Percentiles rank a stretch among this genome's conserved stretches.
phyloP scores from a whole-genome alignment of 768 basidiomycete genomes.

The Mycena amicta region DNA sequence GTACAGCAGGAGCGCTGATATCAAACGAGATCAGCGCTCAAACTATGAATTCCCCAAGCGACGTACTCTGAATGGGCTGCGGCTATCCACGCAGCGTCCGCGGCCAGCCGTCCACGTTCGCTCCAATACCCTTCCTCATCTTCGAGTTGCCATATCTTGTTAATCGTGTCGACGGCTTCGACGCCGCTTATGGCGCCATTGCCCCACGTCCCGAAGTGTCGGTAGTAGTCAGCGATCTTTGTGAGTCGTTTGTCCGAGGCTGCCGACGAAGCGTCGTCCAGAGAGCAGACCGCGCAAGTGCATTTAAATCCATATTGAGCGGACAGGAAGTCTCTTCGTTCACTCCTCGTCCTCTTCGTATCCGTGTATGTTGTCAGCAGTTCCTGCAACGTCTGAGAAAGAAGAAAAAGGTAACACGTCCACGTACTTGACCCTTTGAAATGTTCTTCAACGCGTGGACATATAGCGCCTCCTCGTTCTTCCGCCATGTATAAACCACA shows the following conservation, averaged over 20 bases:
- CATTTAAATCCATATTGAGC: slow-evolving; percentile 62
- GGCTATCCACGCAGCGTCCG: slow-evolving; percentile 61
- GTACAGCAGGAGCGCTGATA: slow-evolving; percentile 46
- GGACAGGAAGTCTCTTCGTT: slow-evolving; percentile 54
- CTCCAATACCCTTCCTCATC: slow-evolving; percentile 69
- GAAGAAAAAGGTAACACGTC: not conserved
- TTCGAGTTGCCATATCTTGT: slow-evolving; percentile 58
- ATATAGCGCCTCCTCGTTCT: slow-evolving; percentile 48
- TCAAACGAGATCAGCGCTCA: slow-evolving; percentile 1
- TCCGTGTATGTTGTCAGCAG: slow-evolving; percentile 63
- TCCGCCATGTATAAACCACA: slow-evolving; percentile 62
- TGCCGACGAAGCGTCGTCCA: slow-evolving; percentile 47
- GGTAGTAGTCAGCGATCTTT: slow-evolving; percentile 48
- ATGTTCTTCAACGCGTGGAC: slow-evolving; percentile 63
- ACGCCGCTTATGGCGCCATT: slow-evolving; percentile 43
- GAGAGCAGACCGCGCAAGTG: slow-evolving; percentile 59
- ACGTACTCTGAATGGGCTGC: slow-evolving; percentile 66
- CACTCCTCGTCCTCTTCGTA: slow-evolving; percentile 53
- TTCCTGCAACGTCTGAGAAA: slow-evolving; percentile 42
- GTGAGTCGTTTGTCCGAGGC: slow-evolving; percentile 55
- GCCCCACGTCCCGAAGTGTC: slow-evolving; percentile 53
- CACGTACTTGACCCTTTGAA: slow-evolving; percentile 49
- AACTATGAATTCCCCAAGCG: not conserved
- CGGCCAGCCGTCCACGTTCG: slow-evolving; percentile 63
- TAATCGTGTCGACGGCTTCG: slow-evolving; percentile 51